These are phyloP conservation scores for Vigna nakashimae DNA, from an alignment of 306 rosid species.

Conservation along the genomic window DNA sequence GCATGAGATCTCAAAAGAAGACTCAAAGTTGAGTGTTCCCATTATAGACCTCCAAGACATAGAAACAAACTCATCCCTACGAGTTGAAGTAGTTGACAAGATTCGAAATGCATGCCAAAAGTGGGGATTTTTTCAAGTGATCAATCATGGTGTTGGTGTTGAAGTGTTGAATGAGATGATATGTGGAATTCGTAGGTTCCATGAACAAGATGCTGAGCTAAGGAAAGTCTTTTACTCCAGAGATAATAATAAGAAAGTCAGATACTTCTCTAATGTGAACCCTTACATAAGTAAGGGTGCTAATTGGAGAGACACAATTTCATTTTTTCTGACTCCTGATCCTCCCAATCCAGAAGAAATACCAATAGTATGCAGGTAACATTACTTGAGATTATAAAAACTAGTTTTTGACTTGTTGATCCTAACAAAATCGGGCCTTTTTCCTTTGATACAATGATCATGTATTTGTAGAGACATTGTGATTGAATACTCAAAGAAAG, in stretches of 20 bases:
- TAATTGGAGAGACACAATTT: slow-evolving; percentile 40
- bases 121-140: slow-evolving; percentile 58
- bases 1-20: neutral
- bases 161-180: slow-evolving; percentile 49
- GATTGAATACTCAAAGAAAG: slow-evolving; percentile 43
- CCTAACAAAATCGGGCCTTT: neutral
- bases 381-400: neutral
- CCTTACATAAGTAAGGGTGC: neutral
- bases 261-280: slow-evolving; percentile 30
- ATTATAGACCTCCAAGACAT: slow-evolving; percentile 52
- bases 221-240: slow-evolving; percentile 42
- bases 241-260: slow-evolving; percentile 31
- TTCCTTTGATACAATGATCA: neutral
- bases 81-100: neutral
- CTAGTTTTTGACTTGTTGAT: neutral
- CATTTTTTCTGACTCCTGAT: slow-evolving; percentile 13
- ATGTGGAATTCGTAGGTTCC: slow-evolving; percentile 50
- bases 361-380: slow-evolving; percentile 41
- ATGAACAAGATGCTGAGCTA: slow-evolving; percentile 50
- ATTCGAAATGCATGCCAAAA: slow-evolving; percentile 24
- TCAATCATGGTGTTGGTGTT: slow-evolving; percentile 56
- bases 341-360: slow-evolving; percentile 31
- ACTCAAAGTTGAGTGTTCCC: slow-evolving; percentile 16
- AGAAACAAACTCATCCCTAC: neutral
- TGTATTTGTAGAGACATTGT: slow-evolving; percentile 44